Evolutionary conservation across 495 filamentous ascomycete species (phyloP).

Genomic region (Penicillium roqueforti): DNA sequence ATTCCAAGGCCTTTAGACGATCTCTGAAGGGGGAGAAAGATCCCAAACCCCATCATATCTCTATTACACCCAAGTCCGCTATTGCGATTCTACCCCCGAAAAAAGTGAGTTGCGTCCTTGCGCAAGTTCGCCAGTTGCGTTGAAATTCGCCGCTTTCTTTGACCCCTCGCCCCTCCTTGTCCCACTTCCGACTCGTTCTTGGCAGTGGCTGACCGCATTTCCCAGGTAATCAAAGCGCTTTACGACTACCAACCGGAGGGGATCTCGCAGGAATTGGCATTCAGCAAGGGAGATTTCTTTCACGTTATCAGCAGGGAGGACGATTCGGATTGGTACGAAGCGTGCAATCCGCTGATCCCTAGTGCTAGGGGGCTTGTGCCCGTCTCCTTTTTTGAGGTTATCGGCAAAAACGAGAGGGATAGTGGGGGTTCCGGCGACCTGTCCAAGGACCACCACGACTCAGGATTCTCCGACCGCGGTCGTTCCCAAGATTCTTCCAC

Average conservation of each 20-base stretch:
- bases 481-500: constrained; percentile 27
- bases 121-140: background rate
- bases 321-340: constrained; percentile 96
- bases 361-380: constrained; percentile 88
- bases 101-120: constrained; percentile 59
- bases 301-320: constrained; percentile 97
- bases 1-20: constrained; percentile 72
- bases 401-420: constrained; percentile 87
- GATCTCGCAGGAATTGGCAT: constrained; percentile 71
- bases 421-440: constrained; percentile 66
- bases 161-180: constrained; percentile 13
- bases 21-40: constrained; percentile 86
- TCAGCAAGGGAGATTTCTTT: constrained; percentile 94
- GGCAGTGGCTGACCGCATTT: constrained; percentile 17
- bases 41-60: constrained; percentile 69
- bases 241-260: constrained; percentile 82
- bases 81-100: constrained; percentile 93
- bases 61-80: constrained; percentile 89
- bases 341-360: constrained; percentile 90
- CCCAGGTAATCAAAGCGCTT: constrained; percentile 90
- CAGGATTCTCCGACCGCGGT: constrained; percentile 69
- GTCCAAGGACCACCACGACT: constrained; percentile 63
- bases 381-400: constrained; percentile 84
- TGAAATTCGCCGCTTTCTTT: constrained; percentile 10
- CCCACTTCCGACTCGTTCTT: constrained; percentile 15